phyloP scores from a whole-genome alignment of 1,139 yeast genomes.

The Hanseniaspora gamundiae region DNA sequence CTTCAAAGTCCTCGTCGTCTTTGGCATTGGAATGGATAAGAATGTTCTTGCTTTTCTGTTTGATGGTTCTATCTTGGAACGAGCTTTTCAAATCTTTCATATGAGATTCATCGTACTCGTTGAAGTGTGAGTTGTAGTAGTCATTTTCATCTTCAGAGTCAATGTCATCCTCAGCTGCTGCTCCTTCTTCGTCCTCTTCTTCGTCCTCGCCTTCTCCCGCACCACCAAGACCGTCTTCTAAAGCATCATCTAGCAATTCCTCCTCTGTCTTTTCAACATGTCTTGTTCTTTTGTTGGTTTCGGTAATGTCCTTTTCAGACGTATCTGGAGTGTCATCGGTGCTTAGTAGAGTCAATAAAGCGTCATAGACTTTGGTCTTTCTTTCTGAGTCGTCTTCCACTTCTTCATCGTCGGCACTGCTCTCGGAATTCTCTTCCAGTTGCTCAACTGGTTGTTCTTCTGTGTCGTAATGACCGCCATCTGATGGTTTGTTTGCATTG shows the following conservation, averaged over 20 bases:
- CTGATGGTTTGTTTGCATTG: constrained; percentile 5
- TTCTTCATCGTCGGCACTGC: too few relatives aligned
- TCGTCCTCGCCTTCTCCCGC: constrained; percentile 20
- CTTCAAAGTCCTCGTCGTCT: constrained; percentile 4
- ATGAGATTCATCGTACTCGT: constrained; percentile 35
- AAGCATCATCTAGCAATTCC: constrained; percentile 15
- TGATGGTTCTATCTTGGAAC: constrained; percentile 11
- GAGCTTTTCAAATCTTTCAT: constrained; percentile 26
- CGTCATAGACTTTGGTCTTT: constrained; percentile 52
- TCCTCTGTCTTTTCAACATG: constrained; percentile 14
- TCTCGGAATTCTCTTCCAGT: constrained; percentile 9
- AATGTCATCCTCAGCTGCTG: constrained; percentile 21
- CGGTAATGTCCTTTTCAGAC: constrained; percentile 19
- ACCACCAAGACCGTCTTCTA: constrained; percentile 16
- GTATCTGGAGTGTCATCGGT: constrained; percentile 31
- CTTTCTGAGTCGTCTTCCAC: constrained; percentile 19
- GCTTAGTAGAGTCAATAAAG: constrained; percentile 57
- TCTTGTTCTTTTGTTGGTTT: constrained; percentile 12
- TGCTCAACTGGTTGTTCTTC: constrained; percentile 5
- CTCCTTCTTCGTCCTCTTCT: constrained; percentile 23
- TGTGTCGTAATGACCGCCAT: constrained; percentile 6
- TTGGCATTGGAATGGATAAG: constrained; percentile 8
- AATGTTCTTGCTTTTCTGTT: constrained; percentile 13
- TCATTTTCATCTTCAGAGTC: constrained; percentile 27
- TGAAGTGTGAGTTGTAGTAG: constrained; percentile 62